Evolutionary conservation across 1,284 basidiomycete genomes (phyloP), one percentile per base, ranked within the genome.

Genomic region (Wolfiporia cocos): DNA sequence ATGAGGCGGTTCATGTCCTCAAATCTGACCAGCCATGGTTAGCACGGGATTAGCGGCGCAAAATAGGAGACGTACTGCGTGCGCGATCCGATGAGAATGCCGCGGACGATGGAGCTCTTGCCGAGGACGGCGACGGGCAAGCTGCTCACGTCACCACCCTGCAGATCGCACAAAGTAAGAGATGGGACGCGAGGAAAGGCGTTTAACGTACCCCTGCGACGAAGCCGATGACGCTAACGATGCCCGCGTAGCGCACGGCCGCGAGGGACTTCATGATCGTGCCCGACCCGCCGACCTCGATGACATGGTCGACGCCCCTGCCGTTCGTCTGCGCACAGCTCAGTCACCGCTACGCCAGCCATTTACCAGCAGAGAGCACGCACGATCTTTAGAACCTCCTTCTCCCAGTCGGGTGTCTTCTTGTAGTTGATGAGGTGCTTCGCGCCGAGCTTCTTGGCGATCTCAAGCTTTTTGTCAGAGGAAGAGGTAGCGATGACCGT

Each of bases 401-500:
- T 48, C 33, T 66, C 66, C 70, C 70, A 72, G 37, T 71, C 63
- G 1, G 67, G 65, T 12, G 54, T 58, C 41, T 44, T 52, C 57
- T 64, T 63, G 51, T 70, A 70, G 51, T 70, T 61, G 42, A 70
- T 56, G 21, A 57, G 44, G 42, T 66, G 58, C 42, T 63, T 56
- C 6, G 62, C 65, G 2, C 63, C 66, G 19, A 67, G 55, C 39
- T 52, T 44, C 49, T 53, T 54, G 6, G 60, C 61, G 23, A 49
- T 32, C 41, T 59, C 49, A 26, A 66, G 62, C 55, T 73, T 73
- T 29, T 61, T 63, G 49, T 71, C 66, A 3, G 63, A 66, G 3
- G 68, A 70, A 0, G 68, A 70, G 1, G 71, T 73, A 36, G 63
- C 62, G 52, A 73, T 67, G 30, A 66, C 67, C 9, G 56, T 59